These are phyloP conservation scores for Lentinus brumalis DNA, from an alignment of 768 basidiomycete species.

Conservation along the genomic window DNA sequence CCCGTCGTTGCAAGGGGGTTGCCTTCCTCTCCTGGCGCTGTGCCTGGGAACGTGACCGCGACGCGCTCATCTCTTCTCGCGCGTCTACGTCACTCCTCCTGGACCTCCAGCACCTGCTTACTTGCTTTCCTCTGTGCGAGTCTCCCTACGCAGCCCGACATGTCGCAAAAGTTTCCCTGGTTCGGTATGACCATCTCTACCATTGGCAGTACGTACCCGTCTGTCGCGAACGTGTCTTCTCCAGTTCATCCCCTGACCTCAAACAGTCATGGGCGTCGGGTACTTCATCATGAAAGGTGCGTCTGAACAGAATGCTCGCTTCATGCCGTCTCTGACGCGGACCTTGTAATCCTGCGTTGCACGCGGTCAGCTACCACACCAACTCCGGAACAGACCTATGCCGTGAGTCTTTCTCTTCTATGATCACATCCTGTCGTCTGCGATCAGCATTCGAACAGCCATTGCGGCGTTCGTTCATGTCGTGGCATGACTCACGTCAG, in stretches of 20 bases:
- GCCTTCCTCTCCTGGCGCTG: too few species aligned
- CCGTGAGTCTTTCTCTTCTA: constrained; percentile 25
- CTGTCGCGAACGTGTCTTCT: neutral
- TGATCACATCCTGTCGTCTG: neutral
- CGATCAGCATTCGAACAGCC: neutral
- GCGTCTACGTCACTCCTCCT: neutral
- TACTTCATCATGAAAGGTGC: constrained; percentile 34
- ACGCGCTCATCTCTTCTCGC: neutral
- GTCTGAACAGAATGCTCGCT: neutral
- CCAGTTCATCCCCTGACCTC: neutral
- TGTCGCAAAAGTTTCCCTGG: constrained; percentile 35
- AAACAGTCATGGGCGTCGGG: constrained; percentile 36
- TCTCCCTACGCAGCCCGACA: neutral
- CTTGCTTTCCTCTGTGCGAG: neutral
- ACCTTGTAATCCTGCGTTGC: neutral
- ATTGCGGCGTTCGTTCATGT: neutral
- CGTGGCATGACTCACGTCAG: too few species aligned
- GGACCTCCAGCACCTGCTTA: neutral
- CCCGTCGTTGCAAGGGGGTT: too few species aligned
- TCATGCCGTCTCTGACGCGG: neutral
- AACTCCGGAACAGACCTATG: constrained; percentile 37
- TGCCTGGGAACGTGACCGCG: neutral
- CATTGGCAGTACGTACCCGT: constrained; percentile 30
- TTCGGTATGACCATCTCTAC: constrained; percentile 27
- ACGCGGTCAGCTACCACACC: constrained; percentile 30